Evolutionary conservation across 1,284 basidiomycete genomes (phyloP).

Genomic region (Polyporus tsugae): DNA sequence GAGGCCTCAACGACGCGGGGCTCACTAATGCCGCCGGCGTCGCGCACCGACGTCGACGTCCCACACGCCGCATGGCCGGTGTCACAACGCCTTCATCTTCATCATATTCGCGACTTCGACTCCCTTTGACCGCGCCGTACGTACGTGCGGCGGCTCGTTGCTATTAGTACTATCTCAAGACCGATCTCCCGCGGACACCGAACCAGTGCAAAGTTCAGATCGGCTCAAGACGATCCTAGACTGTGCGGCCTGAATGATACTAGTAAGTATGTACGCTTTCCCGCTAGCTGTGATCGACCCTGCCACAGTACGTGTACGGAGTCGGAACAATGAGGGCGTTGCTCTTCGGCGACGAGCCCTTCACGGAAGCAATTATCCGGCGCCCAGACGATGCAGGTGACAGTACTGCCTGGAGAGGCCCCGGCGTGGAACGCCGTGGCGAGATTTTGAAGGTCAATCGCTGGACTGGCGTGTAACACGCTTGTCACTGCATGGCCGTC

Average conservation of each 20-base stretch:
- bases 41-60: background rate
- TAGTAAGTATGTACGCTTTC: background rate
- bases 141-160: background rate
- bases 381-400: background rate
- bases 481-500: background rate
- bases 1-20: background rate
- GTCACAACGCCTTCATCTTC: background rate
- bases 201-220: background rate
- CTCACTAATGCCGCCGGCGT: background rate
- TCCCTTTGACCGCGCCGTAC: background rate
- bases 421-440: background rate
- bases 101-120: background rate
- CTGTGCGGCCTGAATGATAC: background rate
- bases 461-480: background rate
- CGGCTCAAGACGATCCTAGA: background rate
- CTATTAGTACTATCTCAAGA: background rate
- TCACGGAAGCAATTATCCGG: constrained; percentile 1
- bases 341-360: background rate
- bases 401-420: background rate
- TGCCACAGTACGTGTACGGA: background rate
- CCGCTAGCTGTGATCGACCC: background rate
- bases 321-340: constrained; percentile 3
- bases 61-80: background rate
- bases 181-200: constrained; percentile 1
- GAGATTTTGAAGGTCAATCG: background rate